Evolutionary conservation across 164 flowering plant genomes (phyloP).

Genomic region (Tinospora cordifolia): DNA sequence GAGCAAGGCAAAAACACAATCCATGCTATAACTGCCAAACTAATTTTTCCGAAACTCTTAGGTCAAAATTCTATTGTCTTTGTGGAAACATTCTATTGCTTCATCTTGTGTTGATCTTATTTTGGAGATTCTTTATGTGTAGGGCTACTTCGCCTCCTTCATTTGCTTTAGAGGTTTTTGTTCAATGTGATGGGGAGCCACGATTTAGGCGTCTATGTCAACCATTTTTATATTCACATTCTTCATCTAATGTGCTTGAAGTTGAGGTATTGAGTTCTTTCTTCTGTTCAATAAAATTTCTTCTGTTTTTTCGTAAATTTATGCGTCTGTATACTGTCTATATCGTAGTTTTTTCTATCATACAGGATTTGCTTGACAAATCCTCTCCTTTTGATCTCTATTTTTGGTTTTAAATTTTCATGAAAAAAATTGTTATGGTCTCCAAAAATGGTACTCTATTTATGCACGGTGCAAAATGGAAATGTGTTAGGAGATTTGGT

Average conservation of each 20-base stretch:
- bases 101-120: conserved; percentile 10
- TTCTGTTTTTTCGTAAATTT: background rate
- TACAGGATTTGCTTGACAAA: background rate
- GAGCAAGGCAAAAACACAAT: too few relatives aligned
- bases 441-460: too few relatives aligned
- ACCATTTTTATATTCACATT: conserved; percentile 89
- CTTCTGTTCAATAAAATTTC: background rate
- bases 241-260: conserved; percentile 88
- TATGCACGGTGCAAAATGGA: too few relatives aligned
- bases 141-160: conserved; percentile 97
- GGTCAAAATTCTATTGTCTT: too few relatives aligned
- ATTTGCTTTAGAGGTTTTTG: conserved; percentile 95
- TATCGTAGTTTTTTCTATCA: background rate
- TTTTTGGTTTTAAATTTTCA: too few relatives aligned
- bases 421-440: too few relatives aligned
- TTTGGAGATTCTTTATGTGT: conserved; percentile 9
- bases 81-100: background rate
- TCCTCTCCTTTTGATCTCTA: background rate
- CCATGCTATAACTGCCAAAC: too few relatives aligned
- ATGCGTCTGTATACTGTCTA: too few relatives aligned
- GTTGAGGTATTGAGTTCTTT: conserved; percentile 63
- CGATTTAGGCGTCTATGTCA: conserved; percentile 90
- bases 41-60: background rate
- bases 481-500: too few relatives aligned
- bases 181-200: conserved; percentile 90